Evolutionary conservation across 2,329 filamentous ascomycete genomes (phyloP), one percentile per base, ranked within the genome.

Genomic region (Huntiella savannae): DNA sequence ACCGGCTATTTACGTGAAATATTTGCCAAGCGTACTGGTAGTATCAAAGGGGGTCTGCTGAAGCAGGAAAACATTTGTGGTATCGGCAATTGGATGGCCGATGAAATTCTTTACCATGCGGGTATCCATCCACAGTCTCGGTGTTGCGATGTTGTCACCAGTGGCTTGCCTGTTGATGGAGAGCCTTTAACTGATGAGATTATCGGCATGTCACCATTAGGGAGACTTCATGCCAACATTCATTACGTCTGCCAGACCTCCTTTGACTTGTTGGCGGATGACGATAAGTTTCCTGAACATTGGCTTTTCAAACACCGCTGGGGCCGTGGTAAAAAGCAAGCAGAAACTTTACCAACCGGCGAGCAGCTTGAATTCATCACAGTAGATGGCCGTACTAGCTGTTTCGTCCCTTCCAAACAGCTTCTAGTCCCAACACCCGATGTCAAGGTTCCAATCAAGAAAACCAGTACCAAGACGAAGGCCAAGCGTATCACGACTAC

Each of bases 1-100:
- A 71, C 80, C 46, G 71, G 75, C 1, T 96, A 83, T 70, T 62
- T 98, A 13, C 63, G 60, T n/a, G 61, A 68, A 47, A 82, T 84
- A 59, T 68, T 95, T 65, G 67, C 63, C 43, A 75, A 70, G 48
- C 86, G 88, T 46, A 83, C 75, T 55, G 82, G 95, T 0, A 87
- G 88, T 0, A 73, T 96, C 52, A 96, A 96, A 59, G 83, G 86
- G 0, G 67, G 95, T 15, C 65, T 98, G 10, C 69, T 96, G 3
- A 84, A 96, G 57, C 91, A 98, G 61, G 71, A 76, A 13, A 82
- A 82, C 58, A 82, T 96, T 51, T 91, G 82, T 55, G 91, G 91
- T 5, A 83, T 98, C 51, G 91, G 91, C 0, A 96, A 96, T 58
- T 98, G 88, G 88, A 88, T 98, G 46, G 86, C 80, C 1, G 91